A percentile compares a stretch with the other conserved stretches of the same genome.
phyloP scores from a whole-genome alignment of 345 rosid genomes.

The Brassica incana region DNA sequence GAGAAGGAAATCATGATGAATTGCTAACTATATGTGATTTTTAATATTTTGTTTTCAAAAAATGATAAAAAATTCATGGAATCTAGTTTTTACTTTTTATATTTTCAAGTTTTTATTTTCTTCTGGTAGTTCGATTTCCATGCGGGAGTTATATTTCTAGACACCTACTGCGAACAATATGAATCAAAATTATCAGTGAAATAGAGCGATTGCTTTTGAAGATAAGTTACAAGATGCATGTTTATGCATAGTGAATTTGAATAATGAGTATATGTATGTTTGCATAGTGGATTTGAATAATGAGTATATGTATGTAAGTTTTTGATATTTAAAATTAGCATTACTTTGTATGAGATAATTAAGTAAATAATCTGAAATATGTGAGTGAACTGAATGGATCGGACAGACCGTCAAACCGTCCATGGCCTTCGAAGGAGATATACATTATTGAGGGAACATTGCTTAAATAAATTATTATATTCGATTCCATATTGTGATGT shows the following conservation, averaged over 20 bases:
- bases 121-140: not conserved
- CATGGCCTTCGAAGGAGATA: not conserved
- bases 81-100: not conserved
- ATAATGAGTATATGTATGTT: not conserved
- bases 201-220: not conserved
- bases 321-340: not conserved
- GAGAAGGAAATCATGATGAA: not conserved
- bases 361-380: not conserved
- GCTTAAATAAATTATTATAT: not conserved
- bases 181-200: not conserved
- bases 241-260: not conserved
- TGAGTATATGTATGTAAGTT: not conserved
- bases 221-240: not conserved
- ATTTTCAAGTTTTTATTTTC: not conserved
- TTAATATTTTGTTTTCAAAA: not conserved
- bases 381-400: not conserved
- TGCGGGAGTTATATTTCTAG: not conserved
- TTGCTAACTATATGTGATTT: not conserved
- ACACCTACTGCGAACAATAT: not conserved
- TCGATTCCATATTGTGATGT: constrained; percentile 1
- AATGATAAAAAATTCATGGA: not conserved
- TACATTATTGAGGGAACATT: constrained; percentile 13
- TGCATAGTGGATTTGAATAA: not conserved
- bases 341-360: not conserved
- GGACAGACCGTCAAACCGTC: constrained; percentile 17